phyloP scores from a whole-genome alignment of 1,284 basidiomycete species.

The Malassezia obtusa region DNA sequence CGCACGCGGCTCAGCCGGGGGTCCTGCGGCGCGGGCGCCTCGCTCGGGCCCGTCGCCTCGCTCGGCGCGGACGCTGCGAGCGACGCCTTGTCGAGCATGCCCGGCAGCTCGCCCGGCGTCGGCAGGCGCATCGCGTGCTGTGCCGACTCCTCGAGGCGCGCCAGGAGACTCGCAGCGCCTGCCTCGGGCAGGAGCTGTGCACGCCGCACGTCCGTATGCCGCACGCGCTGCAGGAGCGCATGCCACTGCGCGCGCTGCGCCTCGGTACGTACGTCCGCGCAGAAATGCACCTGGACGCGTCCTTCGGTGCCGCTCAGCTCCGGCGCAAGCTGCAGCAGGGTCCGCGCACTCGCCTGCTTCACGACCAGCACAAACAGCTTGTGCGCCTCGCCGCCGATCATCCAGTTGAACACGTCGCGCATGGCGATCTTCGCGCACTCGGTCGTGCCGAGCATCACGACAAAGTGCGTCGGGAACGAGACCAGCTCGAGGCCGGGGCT shows the following conservation, averaged over 20 bases:
- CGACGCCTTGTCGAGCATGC: too few relatives aligned
- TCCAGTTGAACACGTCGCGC: conserved; percentile 7
- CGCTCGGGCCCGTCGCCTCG: too few relatives aligned
- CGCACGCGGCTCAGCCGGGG: too few relatives aligned
- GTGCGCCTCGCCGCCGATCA: conserved; percentile 4
- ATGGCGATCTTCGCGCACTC: conserved; percentile 5
- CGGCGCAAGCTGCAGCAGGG: background rate
- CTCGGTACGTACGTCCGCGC: background rate
- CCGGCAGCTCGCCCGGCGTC: too few relatives aligned
- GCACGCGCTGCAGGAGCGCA: background rate
- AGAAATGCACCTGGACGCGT: background rate
- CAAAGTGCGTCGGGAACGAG: conserved; percentile 9
- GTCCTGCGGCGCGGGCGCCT: too few relatives aligned
- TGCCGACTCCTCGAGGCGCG: background rate
- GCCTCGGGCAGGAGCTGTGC: background rate
- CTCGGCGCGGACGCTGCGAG: too few relatives aligned
- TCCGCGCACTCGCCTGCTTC: background rate
- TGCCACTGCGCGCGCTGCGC: background rate
- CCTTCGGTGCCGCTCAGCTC: background rate
- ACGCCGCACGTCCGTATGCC: background rate
- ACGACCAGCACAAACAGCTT: conserved; percentile 1
- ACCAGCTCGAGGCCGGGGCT: background rate
- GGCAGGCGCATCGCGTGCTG: background rate
- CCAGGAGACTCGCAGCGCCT: background rate
- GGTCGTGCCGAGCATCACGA: background rate